Percentiles rank a stretch among this genome's conserved stretches.
phyloP scores from a whole-genome alignment of 192 early-diverging fungal species.

The Thoreauomyces humboldtii region DNA sequence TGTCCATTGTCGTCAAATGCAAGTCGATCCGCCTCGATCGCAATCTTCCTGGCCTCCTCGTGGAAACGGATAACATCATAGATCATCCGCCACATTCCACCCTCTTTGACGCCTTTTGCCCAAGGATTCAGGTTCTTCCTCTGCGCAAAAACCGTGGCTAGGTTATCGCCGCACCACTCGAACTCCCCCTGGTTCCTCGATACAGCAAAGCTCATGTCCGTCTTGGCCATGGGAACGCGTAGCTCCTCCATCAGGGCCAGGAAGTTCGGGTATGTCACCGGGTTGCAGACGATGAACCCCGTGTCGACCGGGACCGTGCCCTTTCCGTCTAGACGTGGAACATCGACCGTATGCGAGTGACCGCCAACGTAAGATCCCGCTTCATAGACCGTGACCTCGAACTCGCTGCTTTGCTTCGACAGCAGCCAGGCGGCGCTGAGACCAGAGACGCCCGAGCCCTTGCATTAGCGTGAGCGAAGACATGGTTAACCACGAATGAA shows the following conservation, averaged over 20 bases:
- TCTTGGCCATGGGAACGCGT: conserved; percentile 37
- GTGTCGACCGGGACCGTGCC: conserved; percentile 57
- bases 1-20: conserved; percentile 39
- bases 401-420: conserved; percentile 25
- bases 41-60: conserved; percentile 48
- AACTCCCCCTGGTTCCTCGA: conserved; percentile 58
- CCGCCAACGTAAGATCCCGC: conserved; percentile 53
- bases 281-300: conserved; percentile 68
- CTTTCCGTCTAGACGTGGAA: conserved; percentile 28
- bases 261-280: conserved; percentile 63
- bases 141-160: conserved; percentile 57
- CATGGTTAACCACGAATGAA: neutral
- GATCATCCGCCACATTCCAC: conserved; percentile 53
- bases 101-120: conserved; percentile 9
- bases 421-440: conserved; percentile 60
- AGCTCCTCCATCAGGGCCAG: conserved; percentile 45
- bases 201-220: conserved; percentile 63
- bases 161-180: conserved; percentile 62
- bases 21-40: conserved; percentile 43
- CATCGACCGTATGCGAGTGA: conserved; percentile 64
- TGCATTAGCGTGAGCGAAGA: neutral
- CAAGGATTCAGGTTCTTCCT: conserved; percentile 42
- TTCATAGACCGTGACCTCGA: conserved; percentile 52
- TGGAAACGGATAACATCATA: conserved; percentile 56
- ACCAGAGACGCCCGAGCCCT: conserved; percentile 42